Conservation (phyloP, 2,329 filamentous ascomycete genomes). For the Beauveria brongniartii region DNA sequence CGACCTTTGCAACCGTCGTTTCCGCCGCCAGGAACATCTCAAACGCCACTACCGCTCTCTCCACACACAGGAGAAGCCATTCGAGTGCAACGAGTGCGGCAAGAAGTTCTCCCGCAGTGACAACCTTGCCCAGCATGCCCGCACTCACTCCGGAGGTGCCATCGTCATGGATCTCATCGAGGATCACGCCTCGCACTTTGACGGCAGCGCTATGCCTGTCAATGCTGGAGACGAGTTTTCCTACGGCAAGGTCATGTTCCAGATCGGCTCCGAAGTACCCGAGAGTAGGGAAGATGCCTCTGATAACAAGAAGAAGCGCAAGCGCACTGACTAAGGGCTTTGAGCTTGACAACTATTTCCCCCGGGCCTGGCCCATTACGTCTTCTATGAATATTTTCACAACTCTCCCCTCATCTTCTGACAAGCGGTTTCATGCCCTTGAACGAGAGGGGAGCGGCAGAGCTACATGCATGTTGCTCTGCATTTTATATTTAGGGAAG, state of each 20-base stretch:
- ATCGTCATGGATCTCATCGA: conserved; percentile 87
- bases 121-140: conserved; percentile 91
- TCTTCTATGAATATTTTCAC: conserved; percentile 6
- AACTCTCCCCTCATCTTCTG: neutral
- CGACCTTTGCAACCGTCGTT: conserved; percentile 90
- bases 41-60: conserved; percentile 98
- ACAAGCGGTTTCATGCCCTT: neutral
- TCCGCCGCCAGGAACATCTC: conserved; percentile 95
- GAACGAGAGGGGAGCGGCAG: neutral
- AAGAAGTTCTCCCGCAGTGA: conserved; percentile 99
- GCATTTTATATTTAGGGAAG: conserved; percentile 2
- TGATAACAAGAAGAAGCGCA: conserved; percentile 55
- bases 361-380: conserved; percentile 6
- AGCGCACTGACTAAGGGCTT: conserved; percentile 57
- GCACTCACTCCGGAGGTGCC: conserved; percentile 84
- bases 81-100: conserved; percentile 93
- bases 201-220: conserved; percentile 34
- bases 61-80: conserved; percentile 97
- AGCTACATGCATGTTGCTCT: neutral
- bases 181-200: conserved; percentile 48
- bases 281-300: conserved; percentile 47
- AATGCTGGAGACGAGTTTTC: conserved; percentile 53
- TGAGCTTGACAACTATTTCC: neutral
- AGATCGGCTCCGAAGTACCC: conserved; percentile 66
- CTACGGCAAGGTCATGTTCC: conserved; percentile 73